Evolutionary conservation across 2,329 filamentous ascomycete genomes (phyloP), one percentile per base, ranked within the genome.

Genomic region (Parasarocladium wereldwijsianum): DNA sequence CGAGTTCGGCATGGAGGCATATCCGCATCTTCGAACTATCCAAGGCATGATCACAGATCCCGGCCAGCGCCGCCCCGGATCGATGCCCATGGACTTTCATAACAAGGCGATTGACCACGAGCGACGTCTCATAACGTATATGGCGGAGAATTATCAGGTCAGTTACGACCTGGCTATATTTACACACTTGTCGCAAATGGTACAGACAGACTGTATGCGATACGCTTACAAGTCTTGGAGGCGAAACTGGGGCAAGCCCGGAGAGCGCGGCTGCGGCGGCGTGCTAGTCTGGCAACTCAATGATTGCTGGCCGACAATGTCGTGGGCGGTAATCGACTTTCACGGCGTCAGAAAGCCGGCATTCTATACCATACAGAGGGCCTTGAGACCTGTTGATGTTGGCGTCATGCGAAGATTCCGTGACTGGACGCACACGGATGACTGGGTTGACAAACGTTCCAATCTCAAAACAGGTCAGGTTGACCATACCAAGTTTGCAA

Each of bases 31-130:
- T 39, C 61, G 71, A 28, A 86, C 81, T 0, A 74, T 81, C 37
- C 64, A 70, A 27, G 52, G 63, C 26, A 83, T 74, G 49, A 66
- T 83, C 38, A 70, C 62, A 5, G 41, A 52, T 7, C 46, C 47
- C 17, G 47, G 57, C 29, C 65, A 76, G 32, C 58, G 66, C 13
- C 58, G 64, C 17, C 71, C 79, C 1, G 76, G 82, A 38, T 82
- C 76, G 6, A 72, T 76, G 36, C 75, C 76, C 36, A 61, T 85
- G 26, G 79, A 85, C 44, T 84, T 82, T 45, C 81, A 85, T 54
- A 87, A 87, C 54, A 87, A 87, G 51, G 81, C 78, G 6, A 73
- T 75, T 39, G 79, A 80, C 1, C 78, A 85, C 43, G 78, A 85
- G 47, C 64, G 79, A 20, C 64, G 79, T 22, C 71, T 86, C 35